Percentiles rank a stretch among this genome's conserved stretches.
Conservation (phyloP, 2,329 filamentous ascomycete genomes). For the Neocatenulostroma microsporum region DNA sequence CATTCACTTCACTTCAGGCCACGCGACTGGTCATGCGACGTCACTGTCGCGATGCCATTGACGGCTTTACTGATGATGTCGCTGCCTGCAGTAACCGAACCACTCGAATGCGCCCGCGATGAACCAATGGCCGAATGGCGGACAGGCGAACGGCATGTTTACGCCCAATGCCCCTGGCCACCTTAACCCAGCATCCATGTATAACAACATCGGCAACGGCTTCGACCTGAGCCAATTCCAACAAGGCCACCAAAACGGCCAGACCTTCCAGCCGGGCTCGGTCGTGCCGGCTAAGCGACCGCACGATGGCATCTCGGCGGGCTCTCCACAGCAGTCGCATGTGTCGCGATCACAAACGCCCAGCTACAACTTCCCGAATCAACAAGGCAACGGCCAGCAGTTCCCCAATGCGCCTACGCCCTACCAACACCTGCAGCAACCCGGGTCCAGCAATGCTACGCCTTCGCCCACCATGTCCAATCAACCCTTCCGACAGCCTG, state of each 20-base stretch:
- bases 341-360: conserved; percentile 89
- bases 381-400: conserved; percentile 45
- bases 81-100: not conserved
- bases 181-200: conserved; percentile 18
- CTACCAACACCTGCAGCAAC: conserved; percentile 69
- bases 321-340: conserved; percentile 71
- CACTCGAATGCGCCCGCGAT: conserved; percentile 8
- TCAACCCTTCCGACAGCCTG: conserved; percentile 59
- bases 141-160: conserved; percentile 19
- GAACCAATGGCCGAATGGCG: conserved; percentile 19
- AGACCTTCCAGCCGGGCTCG: conserved; percentile 73
- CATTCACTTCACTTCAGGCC: not conserved
- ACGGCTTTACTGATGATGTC: conserved; percentile 4
- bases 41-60: not conserved
- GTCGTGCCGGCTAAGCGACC: conserved; percentile 86
- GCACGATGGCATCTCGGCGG: conserved; percentile 76
- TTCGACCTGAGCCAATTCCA: conserved; percentile 38
- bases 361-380: conserved; percentile 52
- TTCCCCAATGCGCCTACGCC: conserved; percentile 57
- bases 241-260: conserved; percentile 68
- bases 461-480: conserved; percentile 89
- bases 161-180: conserved; percentile 14
- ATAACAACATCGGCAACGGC: conserved; percentile 17
- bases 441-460: conserved; percentile 73
- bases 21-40: not conserved